Base-by-base conservation (phyloP, 768 basidiomycete genomes). In the Tricholoma saponaceum region DNA sequence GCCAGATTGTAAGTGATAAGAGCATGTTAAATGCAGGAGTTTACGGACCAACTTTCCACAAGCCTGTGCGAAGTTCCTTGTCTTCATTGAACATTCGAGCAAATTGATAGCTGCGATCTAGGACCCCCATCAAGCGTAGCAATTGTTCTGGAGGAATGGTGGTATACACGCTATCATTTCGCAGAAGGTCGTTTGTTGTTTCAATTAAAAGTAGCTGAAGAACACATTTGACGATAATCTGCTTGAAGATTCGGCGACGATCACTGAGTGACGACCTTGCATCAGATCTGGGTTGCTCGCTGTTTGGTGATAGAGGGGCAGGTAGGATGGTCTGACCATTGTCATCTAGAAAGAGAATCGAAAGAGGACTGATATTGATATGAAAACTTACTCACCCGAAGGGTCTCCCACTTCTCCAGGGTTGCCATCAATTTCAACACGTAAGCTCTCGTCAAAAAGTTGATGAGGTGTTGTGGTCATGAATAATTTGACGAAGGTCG, bases 161-260 rank as follows among this genome's bases (percentile, higher is more conserved):
- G 47, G 78, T 81, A 75, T 98, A 98, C 47, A 99, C 91, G 39
- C 89, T 85, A 58, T 92, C 81, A 67, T 96, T 98, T 58, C 94
- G 90, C 30, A 99, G 80, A 22, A 99, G 79, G 63, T 98, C 97
- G 66, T 94, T 95, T 2, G 95, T 96, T 6, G 92, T 98, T 75
- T 99, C 97, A 61, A 99, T 98, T 35, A 99, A 81, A 54, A 98
- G 79, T 20, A 99, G 75, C 66, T 99, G 97, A 28, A 99, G 82
- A 20, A 99, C 97, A 70, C 97, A 99, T 89, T 98, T 98, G 62
- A 98, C 95, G 60, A 99, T 98, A 73, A 99, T 98, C 71, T 98
- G 97, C 69, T 94, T 91, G 85, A 99, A 99, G 55, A 92, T 84
- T 43, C 87, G 83, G 46, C 92, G 85, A 54, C 95, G 87, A 62